Conservation (phyloP, 2,329 filamentous ascomycete species). For the Bipolaris bicolor region DNA sequence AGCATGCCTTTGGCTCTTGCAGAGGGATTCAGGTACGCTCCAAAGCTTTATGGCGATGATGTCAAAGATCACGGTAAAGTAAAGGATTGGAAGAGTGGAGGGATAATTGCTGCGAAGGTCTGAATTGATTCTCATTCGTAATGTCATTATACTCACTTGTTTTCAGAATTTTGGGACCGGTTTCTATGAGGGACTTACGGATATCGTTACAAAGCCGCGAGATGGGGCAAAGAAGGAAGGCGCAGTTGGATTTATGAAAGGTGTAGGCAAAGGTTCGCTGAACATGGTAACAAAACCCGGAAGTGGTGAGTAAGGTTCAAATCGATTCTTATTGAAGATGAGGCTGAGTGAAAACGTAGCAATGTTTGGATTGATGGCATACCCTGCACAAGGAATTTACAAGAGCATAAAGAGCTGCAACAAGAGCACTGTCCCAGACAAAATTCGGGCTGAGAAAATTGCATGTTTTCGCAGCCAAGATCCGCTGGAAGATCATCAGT, state of each 20-base stretch:
- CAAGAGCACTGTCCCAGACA: too few species aligned
- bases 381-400: constrained; percentile 24
- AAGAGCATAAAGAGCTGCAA: constrained; percentile 12
- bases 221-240: constrained; percentile 44
- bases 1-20: constrained; percentile 49
- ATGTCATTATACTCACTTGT: background rate
- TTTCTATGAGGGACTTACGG: constrained; percentile 37
- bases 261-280: constrained; percentile 43
- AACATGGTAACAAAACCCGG: constrained; percentile 5
- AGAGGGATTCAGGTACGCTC: constrained; percentile 46
- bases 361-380: constrained; percentile 18
- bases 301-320: background rate
- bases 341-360: background rate
- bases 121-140: background rate
- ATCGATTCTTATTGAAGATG: background rate
- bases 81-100: constrained; percentile 45
- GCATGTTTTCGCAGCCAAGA: too few species aligned
- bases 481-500: too few species aligned
- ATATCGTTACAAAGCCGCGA: constrained; percentile 39
- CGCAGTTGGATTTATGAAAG: constrained; percentile 41
- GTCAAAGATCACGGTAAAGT: constrained; percentile 41
- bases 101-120: constrained; percentile 31
- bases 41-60: constrained; percentile 49
- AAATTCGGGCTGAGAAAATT: too few species aligned
- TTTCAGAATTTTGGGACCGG: background rate